Conservation (phyloP, 139 green algal species). For the Chlorella sorokiniana region DNA sequence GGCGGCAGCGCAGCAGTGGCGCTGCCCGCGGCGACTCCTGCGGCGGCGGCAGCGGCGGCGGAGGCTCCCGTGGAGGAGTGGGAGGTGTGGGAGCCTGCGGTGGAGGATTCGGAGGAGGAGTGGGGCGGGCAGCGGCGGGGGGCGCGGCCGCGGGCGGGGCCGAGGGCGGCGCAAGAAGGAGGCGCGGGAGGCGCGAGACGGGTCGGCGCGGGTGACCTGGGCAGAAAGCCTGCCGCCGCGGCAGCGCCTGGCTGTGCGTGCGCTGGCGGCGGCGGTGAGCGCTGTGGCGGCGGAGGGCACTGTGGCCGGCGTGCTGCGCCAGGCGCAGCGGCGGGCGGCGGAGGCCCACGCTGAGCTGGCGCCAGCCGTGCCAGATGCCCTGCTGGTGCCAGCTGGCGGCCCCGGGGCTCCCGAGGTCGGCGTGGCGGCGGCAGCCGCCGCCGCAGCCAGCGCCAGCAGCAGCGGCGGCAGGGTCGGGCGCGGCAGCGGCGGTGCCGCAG, state of each 20-base stretch:
- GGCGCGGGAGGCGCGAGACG: not conserved
- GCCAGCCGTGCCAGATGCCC: not conserved
- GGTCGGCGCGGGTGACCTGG: not conserved
- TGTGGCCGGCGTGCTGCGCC: conserved; percentile 5
- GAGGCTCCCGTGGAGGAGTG: conserved; percentile 2
- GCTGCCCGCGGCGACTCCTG: not conserved
- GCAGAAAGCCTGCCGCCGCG: conserved; percentile 5
- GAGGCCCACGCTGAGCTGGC: conserved; percentile 9
- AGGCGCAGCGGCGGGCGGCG: conserved; percentile 17
- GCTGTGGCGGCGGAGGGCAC: not conserved
- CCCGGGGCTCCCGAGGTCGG: not conserved
- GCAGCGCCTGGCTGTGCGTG: conserved; percentile 19
- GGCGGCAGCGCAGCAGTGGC: not conserved
- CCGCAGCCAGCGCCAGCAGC: not conserved
- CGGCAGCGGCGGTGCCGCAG: not conserved
- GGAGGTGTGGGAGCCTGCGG: conserved; percentile 15
- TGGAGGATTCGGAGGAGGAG: conserved; percentile 13
- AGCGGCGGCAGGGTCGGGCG: not conserved
- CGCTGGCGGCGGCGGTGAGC: not conserved
- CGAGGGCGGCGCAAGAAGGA: conserved; percentile 20
- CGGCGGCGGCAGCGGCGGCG: not conserved
- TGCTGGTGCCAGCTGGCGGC: conserved; percentile 15
- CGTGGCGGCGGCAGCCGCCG: not conserved
- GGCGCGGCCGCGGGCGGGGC: not conserved
- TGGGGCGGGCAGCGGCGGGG: conserved; percentile 16